These are phyloP conservation scores for Nepenthes mirabilis DNA, from an alignment of 148 eudicot genomes.

Conservation along the genomic window DNA sequence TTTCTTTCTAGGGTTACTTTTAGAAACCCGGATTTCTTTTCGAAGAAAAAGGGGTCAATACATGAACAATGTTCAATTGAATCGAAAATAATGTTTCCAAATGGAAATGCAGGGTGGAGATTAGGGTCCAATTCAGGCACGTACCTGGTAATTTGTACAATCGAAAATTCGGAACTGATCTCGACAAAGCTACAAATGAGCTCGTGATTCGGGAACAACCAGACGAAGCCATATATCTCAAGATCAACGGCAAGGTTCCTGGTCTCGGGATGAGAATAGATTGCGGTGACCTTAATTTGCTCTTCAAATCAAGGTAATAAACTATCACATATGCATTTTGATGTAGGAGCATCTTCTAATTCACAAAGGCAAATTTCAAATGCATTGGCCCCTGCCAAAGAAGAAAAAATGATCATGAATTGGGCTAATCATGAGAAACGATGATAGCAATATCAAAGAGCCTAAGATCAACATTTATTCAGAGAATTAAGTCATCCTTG, in stretches of 20 bases:
- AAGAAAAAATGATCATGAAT: too few relatives aligned
- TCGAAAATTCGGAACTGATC: constrained; percentile 16
- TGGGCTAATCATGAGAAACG: too few relatives aligned
- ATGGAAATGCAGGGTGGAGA: constrained; percentile 21
- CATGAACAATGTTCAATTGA: not conserved
- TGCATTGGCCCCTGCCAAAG: not conserved
- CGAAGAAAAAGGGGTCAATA: too few relatives aligned
- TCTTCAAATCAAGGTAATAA: constrained; percentile 24
- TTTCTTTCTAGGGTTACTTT: too few relatives aligned
- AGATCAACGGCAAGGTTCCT: constrained; percentile 29
- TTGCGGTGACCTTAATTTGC: constrained; percentile 24
- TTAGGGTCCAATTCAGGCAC: constrained; percentile 25
- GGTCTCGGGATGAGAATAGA: constrained; percentile 28
- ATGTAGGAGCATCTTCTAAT: not conserved
- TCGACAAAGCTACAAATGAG: constrained; percentile 25
- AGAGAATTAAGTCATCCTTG: too few relatives aligned
- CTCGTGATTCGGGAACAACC: constrained; percentile 25
- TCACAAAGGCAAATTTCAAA: not conserved
- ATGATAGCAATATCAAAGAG: too few relatives aligned
- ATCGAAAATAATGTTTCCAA: not conserved
- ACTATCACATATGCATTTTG: not conserved
- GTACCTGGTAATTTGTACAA: constrained; percentile 33
- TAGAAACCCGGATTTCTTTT: not conserved
- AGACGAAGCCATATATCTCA: constrained; percentile 28
- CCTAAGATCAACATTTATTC: too few relatives aligned